Evolutionary conservation across 139 green algal genomes (phyloP).

Genomic region (Penium margaritaceum): DNA sequence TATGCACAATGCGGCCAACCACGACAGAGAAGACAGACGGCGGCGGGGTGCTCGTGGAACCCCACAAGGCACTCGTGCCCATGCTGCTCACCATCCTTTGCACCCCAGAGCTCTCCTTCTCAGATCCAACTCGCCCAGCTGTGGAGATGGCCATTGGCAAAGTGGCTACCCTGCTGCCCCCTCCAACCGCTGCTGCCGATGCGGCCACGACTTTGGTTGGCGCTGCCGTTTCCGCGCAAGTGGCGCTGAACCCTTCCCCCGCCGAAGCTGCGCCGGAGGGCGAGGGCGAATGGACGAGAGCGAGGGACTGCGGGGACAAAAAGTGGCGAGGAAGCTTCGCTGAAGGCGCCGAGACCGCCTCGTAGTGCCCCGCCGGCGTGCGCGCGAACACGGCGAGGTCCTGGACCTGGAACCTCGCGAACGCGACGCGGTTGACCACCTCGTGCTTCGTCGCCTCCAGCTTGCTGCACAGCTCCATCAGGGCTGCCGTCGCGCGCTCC

Average conservation of each 20-base stretch:
- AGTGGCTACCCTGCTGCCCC: not conserved
- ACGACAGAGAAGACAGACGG: not conserved
- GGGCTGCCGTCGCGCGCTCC: not conserved
- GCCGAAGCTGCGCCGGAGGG: not conserved
- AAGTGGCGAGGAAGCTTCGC: not conserved
- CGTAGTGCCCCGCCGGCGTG: not conserved
- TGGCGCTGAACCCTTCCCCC: not conserved
- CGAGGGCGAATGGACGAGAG: constrained; percentile 5
- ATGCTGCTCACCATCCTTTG: not conserved
- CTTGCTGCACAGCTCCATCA: constrained; percentile 5
- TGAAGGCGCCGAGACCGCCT: not conserved
- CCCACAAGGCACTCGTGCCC: not conserved
- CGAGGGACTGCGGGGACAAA: constrained; percentile 16
- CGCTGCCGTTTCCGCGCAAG: not conserved
- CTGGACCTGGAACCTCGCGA: constrained; percentile 19
- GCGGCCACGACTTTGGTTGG: not conserved
- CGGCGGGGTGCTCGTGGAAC: not conserved
- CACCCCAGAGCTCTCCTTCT: not conserved
- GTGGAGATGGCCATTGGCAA: not conserved
- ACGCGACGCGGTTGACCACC: not conserved
- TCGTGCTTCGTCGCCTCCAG: constrained; percentile 21
- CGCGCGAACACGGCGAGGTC: constrained; percentile 22
- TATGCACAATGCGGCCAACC: constrained; percentile 33
- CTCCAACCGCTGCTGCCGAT: not conserved
- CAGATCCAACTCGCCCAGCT: not conserved